These are phyloP conservation scores for Mucor piriformis DNA, from an alignment of 371 early-diverging fungal species.

Conservation along the genomic window DNA sequence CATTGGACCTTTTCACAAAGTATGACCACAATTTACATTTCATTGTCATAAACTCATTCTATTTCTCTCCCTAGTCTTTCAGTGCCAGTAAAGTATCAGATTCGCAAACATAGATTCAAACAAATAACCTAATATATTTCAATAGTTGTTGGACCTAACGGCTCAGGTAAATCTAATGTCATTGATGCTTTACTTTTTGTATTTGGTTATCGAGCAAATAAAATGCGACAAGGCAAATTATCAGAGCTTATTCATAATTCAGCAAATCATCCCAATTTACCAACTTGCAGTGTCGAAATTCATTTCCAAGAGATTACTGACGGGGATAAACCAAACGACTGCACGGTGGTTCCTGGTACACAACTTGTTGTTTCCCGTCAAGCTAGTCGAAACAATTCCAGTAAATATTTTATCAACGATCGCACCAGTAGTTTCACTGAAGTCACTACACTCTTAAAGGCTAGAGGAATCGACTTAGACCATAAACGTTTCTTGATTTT, in stretches of 20 bases:
- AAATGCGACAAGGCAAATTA: slow-evolving; percentile 97
- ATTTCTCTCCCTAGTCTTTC: slow-evolving; percentile 38
- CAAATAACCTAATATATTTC: slow-evolving; percentile 1
- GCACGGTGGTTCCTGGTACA: slow-evolving; percentile 70
- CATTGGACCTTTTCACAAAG: slow-evolving; percentile 98
- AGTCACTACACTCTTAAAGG: slow-evolving; percentile 85
- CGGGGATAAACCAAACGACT: slow-evolving; percentile 62
- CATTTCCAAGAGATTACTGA: slow-evolving; percentile 93
- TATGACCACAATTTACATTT: slow-evolving; percentile 31
- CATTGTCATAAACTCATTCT: neutral
- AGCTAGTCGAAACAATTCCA: slow-evolving; percentile 72
- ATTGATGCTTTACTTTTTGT: slow-evolving; percentile 99
- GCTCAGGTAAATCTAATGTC: slow-evolving; percentile 99
- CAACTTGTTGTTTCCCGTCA: slow-evolving; percentile 82
- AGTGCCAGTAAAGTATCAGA: slow-evolving; percentile 41
- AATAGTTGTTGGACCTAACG: slow-evolving; percentile 96
- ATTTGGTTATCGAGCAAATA: slow-evolving; percentile 99
- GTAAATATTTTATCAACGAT: slow-evolving; percentile 85
- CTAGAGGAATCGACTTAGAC: slow-evolving; percentile 96
- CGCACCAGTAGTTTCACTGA: slow-evolving; percentile 75
- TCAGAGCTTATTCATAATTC: slow-evolving; percentile 98
- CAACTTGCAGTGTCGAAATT: slow-evolving; percentile 90
- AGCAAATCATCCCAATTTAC: slow-evolving; percentile 68
- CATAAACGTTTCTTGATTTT: slow-evolving; percentile 99
- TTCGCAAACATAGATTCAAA: neutral